These are phyloP conservation scores for Wickerhamomyces silvicola DNA, from an alignment of 805 yeast species.

Conservation along the genomic window DNA sequence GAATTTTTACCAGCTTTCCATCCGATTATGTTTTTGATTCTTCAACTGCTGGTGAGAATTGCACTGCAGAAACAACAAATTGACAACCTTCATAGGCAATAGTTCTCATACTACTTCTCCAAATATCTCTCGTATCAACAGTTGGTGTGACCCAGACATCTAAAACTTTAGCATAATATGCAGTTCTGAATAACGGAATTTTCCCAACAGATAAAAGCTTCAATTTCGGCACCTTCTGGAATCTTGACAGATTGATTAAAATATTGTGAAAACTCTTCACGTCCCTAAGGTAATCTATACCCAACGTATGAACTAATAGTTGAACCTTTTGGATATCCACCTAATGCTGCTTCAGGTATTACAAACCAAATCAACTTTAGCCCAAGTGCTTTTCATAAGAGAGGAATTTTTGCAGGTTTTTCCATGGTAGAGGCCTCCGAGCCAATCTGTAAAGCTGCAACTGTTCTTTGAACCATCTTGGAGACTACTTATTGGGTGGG, in stretches of 20 bases:
- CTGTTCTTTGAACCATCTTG: conserved; percentile 23
- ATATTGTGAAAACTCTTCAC: conserved; percentile 33
- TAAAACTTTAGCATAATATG: conserved; percentile 37
- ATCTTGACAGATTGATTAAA: conserved; percentile 28
- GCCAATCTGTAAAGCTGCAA: conserved; percentile 40
- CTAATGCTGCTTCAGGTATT: conserved; percentile 40
- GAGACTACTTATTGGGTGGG: background rate
- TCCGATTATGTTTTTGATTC: conserved; percentile 23
- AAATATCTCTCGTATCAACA: conserved; percentile 38
- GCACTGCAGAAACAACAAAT: conserved; percentile 35
- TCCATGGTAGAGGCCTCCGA: conserved; percentile 30
- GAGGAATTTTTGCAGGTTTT: conserved; percentile 32
- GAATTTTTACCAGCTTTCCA: conserved; percentile 26
- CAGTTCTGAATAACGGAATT: conserved; percentile 36
- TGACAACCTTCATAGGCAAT: conserved; percentile 36
- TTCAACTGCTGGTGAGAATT: conserved; percentile 28
- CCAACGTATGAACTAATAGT: conserved; percentile 38
- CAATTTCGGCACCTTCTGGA: conserved; percentile 30
- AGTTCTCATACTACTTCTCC: conserved; percentile 36
- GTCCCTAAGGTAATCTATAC: conserved; percentile 34
- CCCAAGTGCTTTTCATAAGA: conserved; percentile 31
- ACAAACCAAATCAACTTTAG: conserved; percentile 32
- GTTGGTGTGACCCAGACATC: conserved; percentile 39
- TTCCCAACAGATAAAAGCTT: conserved; percentile 40
- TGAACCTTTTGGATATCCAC: conserved; percentile 41